These are phyloP conservation scores for Penicillium sp. DNA, from an alignment of 2,329 filamentous ascomycete species.

Conservation along the genomic window DNA sequence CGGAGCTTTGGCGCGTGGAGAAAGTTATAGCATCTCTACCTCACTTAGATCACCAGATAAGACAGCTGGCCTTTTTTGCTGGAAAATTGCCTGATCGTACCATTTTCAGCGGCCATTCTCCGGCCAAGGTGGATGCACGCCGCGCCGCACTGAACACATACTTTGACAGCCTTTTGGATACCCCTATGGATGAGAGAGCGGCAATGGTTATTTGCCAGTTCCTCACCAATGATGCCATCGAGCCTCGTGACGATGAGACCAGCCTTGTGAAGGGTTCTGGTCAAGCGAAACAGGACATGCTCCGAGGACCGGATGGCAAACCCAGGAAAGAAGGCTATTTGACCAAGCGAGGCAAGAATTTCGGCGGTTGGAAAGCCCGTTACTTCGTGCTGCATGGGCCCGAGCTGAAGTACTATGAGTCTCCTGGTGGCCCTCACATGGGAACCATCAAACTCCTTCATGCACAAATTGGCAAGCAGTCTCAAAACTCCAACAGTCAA, in stretches of 20 bases:
- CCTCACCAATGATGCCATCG: conserved; percentile 71
- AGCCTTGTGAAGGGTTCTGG: conserved; percentile 52
- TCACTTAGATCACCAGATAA: conserved; percentile 82
- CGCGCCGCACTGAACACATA: conserved; percentile 81
- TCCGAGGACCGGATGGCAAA: conserved; percentile 65
- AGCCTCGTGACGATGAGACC: conserved; percentile 59
- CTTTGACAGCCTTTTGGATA: conserved; percentile 83
- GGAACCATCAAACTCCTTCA: conserved; percentile 91
- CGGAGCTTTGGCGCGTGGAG: conserved; percentile 90
- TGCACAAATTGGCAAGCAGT: conserved; percentile 94
- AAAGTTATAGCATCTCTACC: conserved; percentile 84
- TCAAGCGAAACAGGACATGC: conserved; percentile 40
- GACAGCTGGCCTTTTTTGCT: conserved; percentile 72
- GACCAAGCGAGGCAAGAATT: conserved; percentile 97
- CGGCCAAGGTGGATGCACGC: conserved; percentile 88
- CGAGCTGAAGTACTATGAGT: conserved; percentile 87
- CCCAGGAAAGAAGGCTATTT: conserved; percentile 86
- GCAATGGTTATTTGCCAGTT: conserved; percentile 87
- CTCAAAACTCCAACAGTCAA: conserved; percentile 62
- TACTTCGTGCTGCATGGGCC: conserved; percentile 74
- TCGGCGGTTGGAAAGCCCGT: conserved; percentile 95
- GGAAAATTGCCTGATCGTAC: conserved; percentile 81
- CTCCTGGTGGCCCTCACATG: conserved; percentile 84
- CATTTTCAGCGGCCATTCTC: conserved; percentile 89
- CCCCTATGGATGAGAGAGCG: conserved; percentile 75